Base-by-base conservation (phyloP, 1,139 yeast genomes). In the Geotrichum aggregatum region DNA sequence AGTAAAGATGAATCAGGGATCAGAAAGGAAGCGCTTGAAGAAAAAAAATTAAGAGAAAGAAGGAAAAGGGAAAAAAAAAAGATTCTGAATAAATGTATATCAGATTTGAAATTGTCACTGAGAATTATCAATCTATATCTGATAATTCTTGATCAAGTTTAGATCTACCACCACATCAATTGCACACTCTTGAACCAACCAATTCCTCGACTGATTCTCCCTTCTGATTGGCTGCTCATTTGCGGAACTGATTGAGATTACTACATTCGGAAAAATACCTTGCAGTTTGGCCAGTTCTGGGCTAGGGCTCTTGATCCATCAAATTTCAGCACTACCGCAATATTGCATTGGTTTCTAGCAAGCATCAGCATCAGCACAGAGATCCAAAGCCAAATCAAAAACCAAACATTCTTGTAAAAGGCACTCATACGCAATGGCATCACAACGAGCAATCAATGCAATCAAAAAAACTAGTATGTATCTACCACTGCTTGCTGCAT, bases 391-490 rank as follows among this genome's bases (percentile, higher is more conserved):
- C n/a, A n/a, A n/a, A n/a, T n/a, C n/a, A n/a, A n/a, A n/a, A n/a
- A n/a, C n/a, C n/a, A n/a, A n/a, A n/a, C n/a, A n/a, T n/a, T n/a
- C n/a, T n/a, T n/a, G n/a, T n/a, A n/a, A n/a, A n/a, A n/a, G n/a
- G n/a, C n/a, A n/a, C n/a, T n/a, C n/a, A n/a, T 28, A 7, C 6
- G 39, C 42, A 40, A 54, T 54, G 56, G 55, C 55, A 8, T 52
- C 55, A 3, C 50, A 54, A 31, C 53, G 58, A 47, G 59, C 62
- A 44, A 58, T 61, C 30, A 52, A 48, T 24, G 47, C 54, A 21
- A 39, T 56, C 34, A 38, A 39, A 8, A 46, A 52, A 13, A 52
- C 59, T 13, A 54, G 61, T 58, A 54, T 19, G 56, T 36, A 6
- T 3, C n/a, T 5, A n/a, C 2, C 28, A 10, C 3, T 30, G 4